A percentile compares a stretch with the other conserved stretches of the same genome.
Evolutionary conservation across 345 rosid species (phyloP).

Genomic region (Linum usitatissimum): DNA sequence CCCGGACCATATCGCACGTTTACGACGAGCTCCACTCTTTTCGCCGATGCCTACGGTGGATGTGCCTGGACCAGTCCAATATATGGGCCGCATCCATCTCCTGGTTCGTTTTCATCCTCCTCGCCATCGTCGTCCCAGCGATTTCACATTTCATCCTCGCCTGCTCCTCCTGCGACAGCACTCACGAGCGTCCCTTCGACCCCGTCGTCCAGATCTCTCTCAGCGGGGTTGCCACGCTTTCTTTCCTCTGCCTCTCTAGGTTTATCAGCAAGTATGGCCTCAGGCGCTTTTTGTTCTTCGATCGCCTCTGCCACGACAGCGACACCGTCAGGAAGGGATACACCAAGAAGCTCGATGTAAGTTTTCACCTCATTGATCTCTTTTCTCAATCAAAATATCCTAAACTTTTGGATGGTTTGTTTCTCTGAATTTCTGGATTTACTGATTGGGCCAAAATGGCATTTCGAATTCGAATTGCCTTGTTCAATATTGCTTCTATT

Average conservation of each 20-base stretch:
- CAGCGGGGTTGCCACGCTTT: conserved; percentile 53
- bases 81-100: conserved; percentile 44
- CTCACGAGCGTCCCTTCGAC: conserved; percentile 62
- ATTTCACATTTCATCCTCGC: conserved; percentile 75
- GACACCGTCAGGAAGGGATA: conserved; percentile 61
- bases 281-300: conserved; percentile 72
- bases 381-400: neutral
- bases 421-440: too few species aligned
- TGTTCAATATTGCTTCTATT: too few species aligned
- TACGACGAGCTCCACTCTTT: conserved; percentile 73
- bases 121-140: conserved; percentile 53
- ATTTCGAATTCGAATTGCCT: too few species aligned
- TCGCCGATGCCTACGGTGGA: conserved; percentile 66
- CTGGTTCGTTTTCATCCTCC: conserved; percentile 57
- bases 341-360: conserved; percentile 72
- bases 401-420: neutral
- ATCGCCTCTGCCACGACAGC: conserved; percentile 85
- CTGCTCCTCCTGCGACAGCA: conserved; percentile 61
- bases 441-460: too few species aligned
- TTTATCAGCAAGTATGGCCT: conserved; percentile 61
- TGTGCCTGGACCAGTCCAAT: conserved; percentile 84
- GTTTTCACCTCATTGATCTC: conserved; percentile 9
- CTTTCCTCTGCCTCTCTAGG: conserved; percentile 55
- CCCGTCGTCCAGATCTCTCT: conserved; percentile 72
- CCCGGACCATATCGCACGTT: conserved; percentile 45